These are phyloP conservation scores for Zymoseptoria brevis DNA, from an alignment of 2,329 filamentous ascomycete species.

Conservation along the genomic window DNA sequence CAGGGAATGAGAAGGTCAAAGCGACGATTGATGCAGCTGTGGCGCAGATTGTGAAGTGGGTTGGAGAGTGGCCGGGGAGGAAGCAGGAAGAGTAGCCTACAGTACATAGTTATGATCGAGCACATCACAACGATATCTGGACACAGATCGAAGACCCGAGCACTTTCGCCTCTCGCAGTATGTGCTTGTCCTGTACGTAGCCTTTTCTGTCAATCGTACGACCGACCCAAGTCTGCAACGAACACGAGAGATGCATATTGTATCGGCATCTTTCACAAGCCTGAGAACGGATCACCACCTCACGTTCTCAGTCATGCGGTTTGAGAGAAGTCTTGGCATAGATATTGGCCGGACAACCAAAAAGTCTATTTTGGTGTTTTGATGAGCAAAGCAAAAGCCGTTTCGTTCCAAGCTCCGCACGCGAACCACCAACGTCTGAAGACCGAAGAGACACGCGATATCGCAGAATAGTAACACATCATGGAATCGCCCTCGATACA, in stretches of 20 bases:
- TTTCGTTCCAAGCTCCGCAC: background rate
- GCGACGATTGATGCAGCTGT: background rate
- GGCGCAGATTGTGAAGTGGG: background rate
- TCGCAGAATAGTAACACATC: background rate
- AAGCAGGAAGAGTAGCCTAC: no score
- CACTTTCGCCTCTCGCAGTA: no score
- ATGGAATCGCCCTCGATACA: slow-evolving; percentile 19
- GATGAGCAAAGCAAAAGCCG: background rate
- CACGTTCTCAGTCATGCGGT: background rate
- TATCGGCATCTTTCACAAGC: no score
- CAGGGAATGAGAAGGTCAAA: background rate
- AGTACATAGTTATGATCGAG: no score
- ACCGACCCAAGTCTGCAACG: no score
- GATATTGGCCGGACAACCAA: background rate
- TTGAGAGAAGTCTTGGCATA: background rate
- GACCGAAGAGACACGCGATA: background rate
- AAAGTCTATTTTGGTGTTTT: background rate
- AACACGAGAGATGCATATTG: no score
- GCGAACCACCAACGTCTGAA: background rate
- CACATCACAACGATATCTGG: no score
- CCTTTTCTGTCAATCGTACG: no score
- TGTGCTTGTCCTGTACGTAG: no score
- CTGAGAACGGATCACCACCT: no score
- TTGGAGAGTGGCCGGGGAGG: background rate
- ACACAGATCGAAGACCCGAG: no score